phyloP scores from a whole-genome alignment of 1,139 yeast genomes.

The Wickerhamiella infanticola region DNA sequence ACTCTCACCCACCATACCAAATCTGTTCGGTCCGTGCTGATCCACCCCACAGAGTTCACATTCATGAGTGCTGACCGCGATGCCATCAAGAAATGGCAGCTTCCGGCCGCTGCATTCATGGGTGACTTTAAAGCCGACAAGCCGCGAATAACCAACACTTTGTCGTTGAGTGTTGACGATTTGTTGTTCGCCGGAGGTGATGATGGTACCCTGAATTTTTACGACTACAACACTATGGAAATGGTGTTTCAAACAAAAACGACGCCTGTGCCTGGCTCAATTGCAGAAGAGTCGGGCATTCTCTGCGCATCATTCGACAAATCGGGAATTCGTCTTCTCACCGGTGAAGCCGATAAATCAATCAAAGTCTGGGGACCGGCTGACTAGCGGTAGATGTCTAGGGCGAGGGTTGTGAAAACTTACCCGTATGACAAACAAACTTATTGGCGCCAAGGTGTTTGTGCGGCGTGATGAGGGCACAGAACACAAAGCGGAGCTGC shows the following conservation, averaged over 20 bases:
- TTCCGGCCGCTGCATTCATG: slow-evolving; percentile 63
- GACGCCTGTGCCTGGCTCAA: slow-evolving; percentile 48
- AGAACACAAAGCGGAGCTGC: slow-evolving; percentile 60
- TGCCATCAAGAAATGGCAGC: slow-evolving; percentile 65
- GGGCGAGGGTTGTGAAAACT: neutral
- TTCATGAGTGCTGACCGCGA: slow-evolving; percentile 74
- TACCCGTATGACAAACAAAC: neutral
- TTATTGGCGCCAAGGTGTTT: slow-evolving; percentile 37
- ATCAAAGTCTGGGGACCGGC: slow-evolving; percentile 53
- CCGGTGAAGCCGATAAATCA: slow-evolving; percentile 84
- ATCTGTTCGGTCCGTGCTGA: slow-evolving; percentile 55
- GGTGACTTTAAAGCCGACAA: slow-evolving; percentile 30
- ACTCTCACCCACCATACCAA: slow-evolving; percentile 73
- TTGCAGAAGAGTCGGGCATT: slow-evolving; percentile 52
- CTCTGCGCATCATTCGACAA: slow-evolving; percentile 61
- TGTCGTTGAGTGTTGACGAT: slow-evolving; percentile 50
- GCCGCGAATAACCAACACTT: slow-evolving; percentile 43
- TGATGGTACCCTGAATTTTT: slow-evolving; percentile 62
- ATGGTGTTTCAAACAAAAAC: slow-evolving; percentile 23
- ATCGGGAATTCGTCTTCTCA: slow-evolving; percentile 67
- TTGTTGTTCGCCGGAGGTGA: slow-evolving; percentile 74
- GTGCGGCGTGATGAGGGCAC: slow-evolving; percentile 55
- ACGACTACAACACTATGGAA: slow-evolving; percentile 61
- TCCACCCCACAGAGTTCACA: slow-evolving; percentile 61
- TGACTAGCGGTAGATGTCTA: neutral